Percentiles rank a stretch among this genome's conserved stretches.
These are phyloP conservation scores for Eucalyptus caleyi DNA, from an alignment of 345 rosid species.

Conservation along the genomic window DNA sequence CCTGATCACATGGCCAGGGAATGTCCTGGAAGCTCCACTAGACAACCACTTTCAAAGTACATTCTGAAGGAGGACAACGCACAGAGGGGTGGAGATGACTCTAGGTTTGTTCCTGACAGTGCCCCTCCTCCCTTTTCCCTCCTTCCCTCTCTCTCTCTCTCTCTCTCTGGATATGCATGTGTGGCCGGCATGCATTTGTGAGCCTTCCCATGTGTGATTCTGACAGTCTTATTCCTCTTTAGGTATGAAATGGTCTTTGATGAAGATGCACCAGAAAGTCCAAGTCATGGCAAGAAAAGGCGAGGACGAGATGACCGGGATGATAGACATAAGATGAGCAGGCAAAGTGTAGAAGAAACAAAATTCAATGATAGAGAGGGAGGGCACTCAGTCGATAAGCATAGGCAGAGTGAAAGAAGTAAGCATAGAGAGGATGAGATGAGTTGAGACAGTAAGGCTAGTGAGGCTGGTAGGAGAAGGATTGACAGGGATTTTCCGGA, in stretches of 20 bases:
- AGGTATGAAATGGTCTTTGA: constrained; percentile 93
- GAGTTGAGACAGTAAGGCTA: not conserved
- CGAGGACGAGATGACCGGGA: constrained; percentile 11
- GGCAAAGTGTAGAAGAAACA: constrained; percentile 13
- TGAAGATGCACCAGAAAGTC: constrained; percentile 36
- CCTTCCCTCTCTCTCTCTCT: not conserved
- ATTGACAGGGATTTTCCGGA: constrained; percentile 4
- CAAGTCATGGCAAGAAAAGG: constrained; percentile 27
- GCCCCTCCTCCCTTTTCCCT: not conserved
- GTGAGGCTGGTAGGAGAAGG: not conserved
- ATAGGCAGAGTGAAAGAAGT: constrained; percentile 18
- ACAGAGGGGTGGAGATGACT: constrained; percentile 62
- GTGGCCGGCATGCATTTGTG: not conserved
- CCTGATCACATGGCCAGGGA: constrained; percentile 77
- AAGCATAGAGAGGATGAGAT: constrained; percentile 4
- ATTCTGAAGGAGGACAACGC: constrained; percentile 51
- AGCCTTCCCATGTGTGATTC: not conserved
- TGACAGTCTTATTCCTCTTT: not conserved
- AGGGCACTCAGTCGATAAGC: constrained; percentile 6
- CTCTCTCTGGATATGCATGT: not conserved
- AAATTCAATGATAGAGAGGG: constrained; percentile 18
- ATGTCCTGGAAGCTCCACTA: constrained; percentile 40
- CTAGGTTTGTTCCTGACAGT: constrained; percentile 17
- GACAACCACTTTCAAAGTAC: constrained; percentile 37
- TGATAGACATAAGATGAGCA: constrained; percentile 12